Percentiles rank a stretch among this genome's conserved stretches.
Conservation (phyloP, 2,329 filamentous ascomycete genomes). For the Coniochaeta hoffmannii region DNA sequence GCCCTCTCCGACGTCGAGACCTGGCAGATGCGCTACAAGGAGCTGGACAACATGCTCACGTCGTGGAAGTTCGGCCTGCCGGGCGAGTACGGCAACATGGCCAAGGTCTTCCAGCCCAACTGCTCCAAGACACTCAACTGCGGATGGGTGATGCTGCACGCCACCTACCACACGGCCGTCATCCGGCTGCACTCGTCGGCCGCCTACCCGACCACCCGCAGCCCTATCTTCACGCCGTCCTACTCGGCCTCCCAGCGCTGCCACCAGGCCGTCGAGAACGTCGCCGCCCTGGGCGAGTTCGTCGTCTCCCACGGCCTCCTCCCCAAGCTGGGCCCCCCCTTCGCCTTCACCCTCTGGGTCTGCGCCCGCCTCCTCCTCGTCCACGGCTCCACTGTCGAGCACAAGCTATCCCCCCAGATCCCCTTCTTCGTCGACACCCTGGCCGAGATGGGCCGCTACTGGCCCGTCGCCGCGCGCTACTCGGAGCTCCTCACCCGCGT, state of each 20-base stretch:
- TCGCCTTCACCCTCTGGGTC: slow-evolving; percentile 90
- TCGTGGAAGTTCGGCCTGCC: slow-evolving; percentile 81
- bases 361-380: slow-evolving; percentile 80
- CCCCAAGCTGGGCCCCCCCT: slow-evolving; percentile 76
- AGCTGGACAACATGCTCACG: slow-evolving; percentile 72
- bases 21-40: slow-evolving; percentile 83
- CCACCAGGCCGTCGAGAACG: slow-evolving; percentile 73
- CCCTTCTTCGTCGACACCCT: slow-evolving; percentile 76
- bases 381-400: slow-evolving; percentile 83
- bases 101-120: slow-evolving; percentile 64
- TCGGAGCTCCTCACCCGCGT: slow-evolving; percentile 73
- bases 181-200: slow-evolving; percentile 89
- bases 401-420: slow-evolving; percentile 73
- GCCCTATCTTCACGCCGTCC: slow-evolving; percentile 81
- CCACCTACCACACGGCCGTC: slow-evolving; percentile 81
- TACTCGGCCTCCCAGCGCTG: slow-evolving; percentile 81
- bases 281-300: slow-evolving; percentile 70
- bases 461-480: slow-evolving; percentile 81
- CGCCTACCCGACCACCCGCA: slow-evolving; percentile 83
- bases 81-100: slow-evolving; percentile 76
- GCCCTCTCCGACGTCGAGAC: slow-evolving; percentile 76
- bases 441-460: slow-evolving; percentile 71
- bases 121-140: slow-evolving; percentile 66
- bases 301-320: slow-evolving; percentile 70
- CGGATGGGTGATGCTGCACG: slow-evolving; percentile 86